Conservation (phyloP, 192 early-diverging fungal species). For the Chytriomyces confervae region DNA sequence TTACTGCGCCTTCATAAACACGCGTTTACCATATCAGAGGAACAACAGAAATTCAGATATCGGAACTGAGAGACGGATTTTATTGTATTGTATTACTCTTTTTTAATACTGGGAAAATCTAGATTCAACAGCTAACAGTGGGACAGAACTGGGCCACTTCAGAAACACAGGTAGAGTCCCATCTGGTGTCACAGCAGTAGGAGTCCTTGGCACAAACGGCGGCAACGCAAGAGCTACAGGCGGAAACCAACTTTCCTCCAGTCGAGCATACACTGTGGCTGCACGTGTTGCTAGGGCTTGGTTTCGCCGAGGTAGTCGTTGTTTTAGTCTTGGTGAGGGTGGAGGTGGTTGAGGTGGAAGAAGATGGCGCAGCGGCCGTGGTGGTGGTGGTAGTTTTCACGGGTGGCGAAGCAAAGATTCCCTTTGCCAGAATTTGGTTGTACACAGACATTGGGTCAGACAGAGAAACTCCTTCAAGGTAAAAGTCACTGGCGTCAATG, state of each 20-base stretch:
- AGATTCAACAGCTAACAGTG: neutral
- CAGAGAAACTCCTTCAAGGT: neutral
- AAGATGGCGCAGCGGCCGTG: neutral
- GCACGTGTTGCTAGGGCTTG: neutral
- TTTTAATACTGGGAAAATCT: neutral
- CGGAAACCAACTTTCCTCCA: slow-evolving; percentile 4
- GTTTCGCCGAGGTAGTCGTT: neutral
- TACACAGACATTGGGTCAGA: slow-evolving; percentile 23
- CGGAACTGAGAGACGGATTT: no score
- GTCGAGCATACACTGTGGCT: slow-evolving; percentile 17
- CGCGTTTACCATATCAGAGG: no score
- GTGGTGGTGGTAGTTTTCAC: neutral
- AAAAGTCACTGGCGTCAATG: slow-evolving; percentile 18
- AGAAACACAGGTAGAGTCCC: slow-evolving; percentile 25
- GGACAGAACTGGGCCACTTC: slow-evolving; percentile 18
- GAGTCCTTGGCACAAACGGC: slow-evolving; percentile 29
- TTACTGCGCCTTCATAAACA: no score
- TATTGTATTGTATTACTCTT: no score
- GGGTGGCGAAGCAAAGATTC: no score
- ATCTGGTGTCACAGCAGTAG: slow-evolving; percentile 20
- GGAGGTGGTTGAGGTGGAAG: neutral
- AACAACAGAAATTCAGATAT: no score
- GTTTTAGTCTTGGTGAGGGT: neutral
- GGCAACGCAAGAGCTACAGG: slow-evolving; percentile 23
- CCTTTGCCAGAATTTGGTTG: no score